A percentile compares a stretch with the other conserved stretches of the same genome.
Evolutionary conservation across 2,329 filamentous ascomycete genomes (phyloP).

Genomic region (Colletotrichum lindemuthianum): DNA sequence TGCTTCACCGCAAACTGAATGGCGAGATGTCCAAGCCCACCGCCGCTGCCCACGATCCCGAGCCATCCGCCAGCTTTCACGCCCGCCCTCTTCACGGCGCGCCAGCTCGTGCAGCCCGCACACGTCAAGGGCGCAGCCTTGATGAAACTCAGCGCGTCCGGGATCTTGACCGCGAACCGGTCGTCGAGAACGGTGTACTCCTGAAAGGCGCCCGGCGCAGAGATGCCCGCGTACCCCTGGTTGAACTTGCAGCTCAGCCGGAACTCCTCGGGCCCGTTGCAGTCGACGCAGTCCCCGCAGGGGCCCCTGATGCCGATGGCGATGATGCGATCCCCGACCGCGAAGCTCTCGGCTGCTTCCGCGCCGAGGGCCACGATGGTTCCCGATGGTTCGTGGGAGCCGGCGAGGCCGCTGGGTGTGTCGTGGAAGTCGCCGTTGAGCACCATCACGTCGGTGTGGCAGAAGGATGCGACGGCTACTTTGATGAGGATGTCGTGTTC

Average conservation of each 20-base stretch:
- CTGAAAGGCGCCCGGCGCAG: conserved; percentile 63
- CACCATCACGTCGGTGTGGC: conserved; percentile 71
- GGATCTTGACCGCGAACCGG: conserved; percentile 56
- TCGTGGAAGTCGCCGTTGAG: conserved; percentile 55
- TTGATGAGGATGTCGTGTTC: conserved; percentile 67
- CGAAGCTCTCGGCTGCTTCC: conserved; percentile 51
- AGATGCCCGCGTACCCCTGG: conserved; percentile 61
- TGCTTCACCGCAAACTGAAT: conserved; percentile 86
- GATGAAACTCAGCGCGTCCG: conserved; percentile 58
- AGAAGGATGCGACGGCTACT: conserved; percentile 67
- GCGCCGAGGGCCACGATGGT: conserved; percentile 61
- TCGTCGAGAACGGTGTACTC: conserved; percentile 64
- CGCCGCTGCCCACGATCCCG: conserved; percentile 79
- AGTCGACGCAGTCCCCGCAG: conserved; percentile 64
- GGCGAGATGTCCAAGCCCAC: conserved; percentile 75
- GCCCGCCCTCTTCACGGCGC: conserved; percentile 53
- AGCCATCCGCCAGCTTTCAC: conserved; percentile 69
- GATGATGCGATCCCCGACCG: conserved; percentile 64
- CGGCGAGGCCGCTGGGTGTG: conserved; percentile 59
- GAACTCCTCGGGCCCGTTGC: conserved; percentile 57
- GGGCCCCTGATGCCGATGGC: conserved; percentile 62
- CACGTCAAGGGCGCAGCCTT: conserved; percentile 67
- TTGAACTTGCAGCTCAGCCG: conserved; percentile 62
- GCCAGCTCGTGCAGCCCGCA: conserved; percentile 62
- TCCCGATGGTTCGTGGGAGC: conserved; percentile 67